Base-by-base conservation (phyloP, 306 rosid genomes). In the Castanea crenata region DNA sequence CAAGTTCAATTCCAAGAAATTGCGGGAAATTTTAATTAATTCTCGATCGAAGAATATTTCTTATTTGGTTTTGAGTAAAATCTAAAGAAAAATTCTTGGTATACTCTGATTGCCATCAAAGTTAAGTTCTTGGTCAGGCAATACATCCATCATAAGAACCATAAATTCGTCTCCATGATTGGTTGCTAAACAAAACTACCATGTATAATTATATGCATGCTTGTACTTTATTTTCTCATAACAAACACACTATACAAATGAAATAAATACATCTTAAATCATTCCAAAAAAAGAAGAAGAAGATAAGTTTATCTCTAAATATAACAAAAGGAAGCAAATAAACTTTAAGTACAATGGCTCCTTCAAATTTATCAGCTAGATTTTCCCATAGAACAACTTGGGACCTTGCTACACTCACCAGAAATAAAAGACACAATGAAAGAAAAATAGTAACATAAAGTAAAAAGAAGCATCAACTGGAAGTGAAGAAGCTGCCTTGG, bases 401-500 rank as follows among this genome's bases (percentile, higher is more conserved):
- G 23, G 27, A 34, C 74, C 46, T 21, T 35, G 35, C 19, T 25
- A 12, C 77, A 5, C 74, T 84, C 74, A 79, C 76, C 77, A 82
- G 68, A 62, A 71, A 62, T 3, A 79, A 52, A 87, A 65, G n/a
- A 81, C 49, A 21, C 82, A 29, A 51, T 76, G 84, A 76, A 86
- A 75, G 70, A 86, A 56, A 65, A 83, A 58, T 27, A 84, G 11
- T 6, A 74, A 32, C 9, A 86, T 38, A 19, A 78, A 21, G 3
- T 74, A 14, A 29, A 61, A 21, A 31, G 59, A 20, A 46, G 80
- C 81, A 69, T 76, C 77, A 44, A 46, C n/a, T 14, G 83, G 74
- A 65, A 44, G 70, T 57, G 88, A 87, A 70, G 93, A 70, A 57
- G 91, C 88, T 54, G 91, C 88, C 5, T 46, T 58, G 0, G 97